Evolutionary conservation across 257 asterid species (phyloP).

Genomic region (Phtheirospermum japonicum): DNA sequence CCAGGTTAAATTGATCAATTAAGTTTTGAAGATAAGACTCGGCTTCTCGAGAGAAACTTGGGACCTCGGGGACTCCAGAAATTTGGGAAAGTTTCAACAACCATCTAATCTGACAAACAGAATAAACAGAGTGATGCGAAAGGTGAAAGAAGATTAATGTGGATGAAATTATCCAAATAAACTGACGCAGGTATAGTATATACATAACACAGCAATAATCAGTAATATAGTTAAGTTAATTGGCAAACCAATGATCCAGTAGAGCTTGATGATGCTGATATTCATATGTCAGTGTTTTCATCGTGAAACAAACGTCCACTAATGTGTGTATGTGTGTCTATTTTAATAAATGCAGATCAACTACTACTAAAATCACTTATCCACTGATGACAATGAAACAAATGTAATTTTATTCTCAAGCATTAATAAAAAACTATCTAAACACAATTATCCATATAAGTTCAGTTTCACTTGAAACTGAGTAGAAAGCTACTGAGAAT

Average conservation of each 20-base stretch:
- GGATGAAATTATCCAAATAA: neutral
- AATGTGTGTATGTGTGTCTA: no score
- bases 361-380: no score
- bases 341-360: no score
- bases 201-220: neutral
- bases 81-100: constrained; percentile 65
- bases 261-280: neutral
- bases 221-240: neutral
- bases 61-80: constrained; percentile 61
- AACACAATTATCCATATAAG: no score
- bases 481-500: no score
- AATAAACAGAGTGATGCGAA: constrained; percentile 2
- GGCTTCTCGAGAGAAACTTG: constrained; percentile 57
- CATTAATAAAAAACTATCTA: no score
- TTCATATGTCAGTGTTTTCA: no score
- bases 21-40: constrained; percentile 44
- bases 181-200: constrained; percentile 5
- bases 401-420: no score
- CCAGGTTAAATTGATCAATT: constrained; percentile 46
- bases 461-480: no score
- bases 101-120: constrained; percentile 59
- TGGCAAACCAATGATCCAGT: neutral
- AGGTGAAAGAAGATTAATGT: neutral
- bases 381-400: no score
- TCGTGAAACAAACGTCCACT: no score